Evolutionary conservation across 2,329 filamentous ascomycete species (phyloP), one percentile per base, ranked within the genome.

Genomic region (Sphaerulina populicola): DNA sequence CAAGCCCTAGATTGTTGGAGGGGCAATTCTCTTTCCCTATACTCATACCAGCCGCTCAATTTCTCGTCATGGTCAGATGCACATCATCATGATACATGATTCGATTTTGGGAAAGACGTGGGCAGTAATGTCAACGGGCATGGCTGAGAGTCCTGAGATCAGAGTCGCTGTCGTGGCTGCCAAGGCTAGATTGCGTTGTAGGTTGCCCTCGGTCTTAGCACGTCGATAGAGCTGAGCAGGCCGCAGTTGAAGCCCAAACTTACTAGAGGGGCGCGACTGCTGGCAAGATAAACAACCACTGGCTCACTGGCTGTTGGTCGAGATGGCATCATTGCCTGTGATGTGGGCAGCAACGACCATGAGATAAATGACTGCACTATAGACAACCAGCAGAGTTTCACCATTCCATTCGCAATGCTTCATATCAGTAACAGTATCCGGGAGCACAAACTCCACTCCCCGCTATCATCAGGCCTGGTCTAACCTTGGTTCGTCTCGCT

Each of bases 1-100:
- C 77, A 88, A 84, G 71, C 86, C 86, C 64, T 90, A 57, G 45
- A 44, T 15, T 27, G 14, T 23, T 30, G 44, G 18, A 41, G 37
- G 18, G 27, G 42, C 30, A 35, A n/a, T 27, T 15, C 37, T 39
- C 35, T 39, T 39, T 39, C 18, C 11, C n/a, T 39, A 11, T 15
- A n/a, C 18, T 39, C 18, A 15, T 15, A 6, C 9, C 23, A 7
- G 23, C 23, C 23, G 2, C 23, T 27, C 23, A 27, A 3, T 27
- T 27, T 27, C 23, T 27, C 23, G 23, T 27, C 23, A 27, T 27
- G 23, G 23, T 27, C 23, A 27, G 23, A 27, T 27, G 5, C 23
- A 7, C 23, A 7, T 27, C 23, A 7, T 27, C 23, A 27, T 27
- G 23, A 27, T 27, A 27, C 5, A 27, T 6, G 23, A 27, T 7